These are phyloP conservation scores for Myxozyma udenii DNA, from an alignment of 805 yeast species.

Conservation along the genomic window DNA sequence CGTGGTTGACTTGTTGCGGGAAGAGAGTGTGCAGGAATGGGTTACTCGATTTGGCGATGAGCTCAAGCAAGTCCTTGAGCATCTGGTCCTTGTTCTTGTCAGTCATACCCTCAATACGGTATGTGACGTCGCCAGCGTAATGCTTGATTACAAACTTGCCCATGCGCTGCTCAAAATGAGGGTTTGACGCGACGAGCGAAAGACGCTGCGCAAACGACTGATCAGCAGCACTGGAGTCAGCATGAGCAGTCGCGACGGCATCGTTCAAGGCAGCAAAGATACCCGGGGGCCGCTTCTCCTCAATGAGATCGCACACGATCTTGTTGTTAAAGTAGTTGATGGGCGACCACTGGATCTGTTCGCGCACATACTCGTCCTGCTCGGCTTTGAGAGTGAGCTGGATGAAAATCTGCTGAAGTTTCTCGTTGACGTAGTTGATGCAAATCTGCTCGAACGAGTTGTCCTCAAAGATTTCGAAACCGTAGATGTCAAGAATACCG, in stretches of 20 bases:
- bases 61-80: conserved; percentile 79
- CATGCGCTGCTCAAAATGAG: conserved; percentile 85
- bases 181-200: conserved; percentile 74
- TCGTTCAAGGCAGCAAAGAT: conserved; percentile 94
- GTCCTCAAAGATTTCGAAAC: conserved; percentile 93
- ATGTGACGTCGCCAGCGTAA: conserved; percentile 97
- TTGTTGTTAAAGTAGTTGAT: conserved; percentile 94
- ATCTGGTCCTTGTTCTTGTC: conserved; percentile 95
- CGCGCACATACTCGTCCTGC: conserved; percentile 95
- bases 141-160: conserved; percentile 87
- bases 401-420: conserved; percentile 93
- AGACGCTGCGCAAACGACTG: conserved; percentile 91
- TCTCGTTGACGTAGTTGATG: conserved; percentile 89
- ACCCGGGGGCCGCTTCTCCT: conserved; percentile 92
- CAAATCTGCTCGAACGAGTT: conserved; percentile 96
- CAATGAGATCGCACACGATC: conserved; percentile 94
- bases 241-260: conserved; percentile 97
- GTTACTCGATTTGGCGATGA: conserved; percentile 69
- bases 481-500: conserved; percentile 95
- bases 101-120: conserved; percentile 85
- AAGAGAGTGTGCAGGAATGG: conserved; percentile 57
- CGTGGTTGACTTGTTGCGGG: conserved; percentile 64
- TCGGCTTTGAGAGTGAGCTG: conserved; percentile 94
- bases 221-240: conserved; percentile 94
- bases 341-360: conserved; percentile 95